Base-by-base conservation (phyloP, 2,329 filamentous ascomycete genomes). In the Diplodia seriata region DNA sequence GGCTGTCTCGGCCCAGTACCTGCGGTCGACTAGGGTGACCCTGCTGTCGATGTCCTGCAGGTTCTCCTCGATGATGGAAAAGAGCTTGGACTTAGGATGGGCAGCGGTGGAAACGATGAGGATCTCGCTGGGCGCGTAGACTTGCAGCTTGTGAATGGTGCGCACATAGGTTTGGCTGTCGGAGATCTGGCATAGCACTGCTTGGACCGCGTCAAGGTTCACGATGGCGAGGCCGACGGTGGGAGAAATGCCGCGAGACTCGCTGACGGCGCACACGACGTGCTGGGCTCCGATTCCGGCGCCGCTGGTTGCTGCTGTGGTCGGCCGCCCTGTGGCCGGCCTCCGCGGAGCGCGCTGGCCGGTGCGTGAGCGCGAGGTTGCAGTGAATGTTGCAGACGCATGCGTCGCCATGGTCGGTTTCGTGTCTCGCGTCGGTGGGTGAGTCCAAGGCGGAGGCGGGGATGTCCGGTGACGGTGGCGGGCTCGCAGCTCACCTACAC, bases 141-240 rank as follows among this genome's bases (percentile, higher is more conserved):
- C 88, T 64, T 87, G 87, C 40, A 98, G 85, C 76, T 97, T 97
- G 78, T 97, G 92, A 36, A 97, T 84, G 0, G 93, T 97, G 74
- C 90, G 90, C 68, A 93, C 89, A 76, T 97, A 98, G 40, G 93
- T 96, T 76, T 97, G 93, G 68, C 90, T 96, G 77, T 98, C 94
- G 75, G 91, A 93, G 71, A 98, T 94, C 74, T 97, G 93, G 75
- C 92, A 96, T 49, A 98, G 85, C 33, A 93, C 88, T 18, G 89
- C 91, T 79, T 97, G 93, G 49, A 91, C 91, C 2, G 92, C 94
- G 51, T 92, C 90, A 3, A 96, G 84, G 74, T 98, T 96, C 75
- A 97, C 84, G 74, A 97, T 94, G 2, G 93, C 92, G 50, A 97
- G 83, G 0, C 94, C 94, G 1, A 98, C 90, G 0, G 89, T 91